These are phyloP conservation scores for Aschersonia sp. DNA, from an alignment of 2,329 filamentous ascomycete genomes.

Conservation along the genomic window DNA sequence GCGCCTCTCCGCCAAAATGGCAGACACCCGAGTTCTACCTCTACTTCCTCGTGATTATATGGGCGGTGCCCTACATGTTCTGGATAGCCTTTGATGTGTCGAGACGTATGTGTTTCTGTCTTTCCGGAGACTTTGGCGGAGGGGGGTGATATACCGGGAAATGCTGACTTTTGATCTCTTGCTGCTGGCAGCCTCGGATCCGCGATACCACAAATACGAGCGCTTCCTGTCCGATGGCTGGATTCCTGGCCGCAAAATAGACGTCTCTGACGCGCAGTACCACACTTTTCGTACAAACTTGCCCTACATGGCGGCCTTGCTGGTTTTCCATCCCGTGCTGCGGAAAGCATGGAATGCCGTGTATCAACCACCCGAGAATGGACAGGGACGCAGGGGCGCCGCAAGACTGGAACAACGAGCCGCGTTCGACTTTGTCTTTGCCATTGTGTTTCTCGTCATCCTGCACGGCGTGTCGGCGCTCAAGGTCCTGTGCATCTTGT, in stretches of 20 bases:
- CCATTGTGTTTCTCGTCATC: conserved; percentile 59
- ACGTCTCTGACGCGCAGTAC: conserved; percentile 85
- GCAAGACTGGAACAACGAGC: conserved; percentile 53
- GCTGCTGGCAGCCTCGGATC: conserved; percentile 51
- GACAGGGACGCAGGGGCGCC: conserved; percentile 28
- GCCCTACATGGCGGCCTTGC: conserved; percentile 60
- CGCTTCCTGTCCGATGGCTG: conserved; percentile 64
- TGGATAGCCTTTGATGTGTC: conserved; percentile 82
- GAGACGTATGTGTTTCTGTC: conserved; percentile 39
- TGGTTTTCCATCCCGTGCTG: conserved; percentile 66
- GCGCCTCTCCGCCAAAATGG: conserved; percentile 60
- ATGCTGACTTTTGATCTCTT: neutral
- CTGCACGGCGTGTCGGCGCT: conserved; percentile 76
- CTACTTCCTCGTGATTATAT: conserved; percentile 57
- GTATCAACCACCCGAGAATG: conserved; percentile 19
- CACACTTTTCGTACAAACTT: conserved; percentile 72
- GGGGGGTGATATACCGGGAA: neutral
- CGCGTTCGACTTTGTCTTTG: conserved; percentile 73
- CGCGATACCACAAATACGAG: conserved; percentile 64
- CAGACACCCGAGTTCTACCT: conserved; percentile 71
- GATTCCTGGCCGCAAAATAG: conserved; percentile 86
- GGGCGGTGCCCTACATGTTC: conserved; percentile 73
- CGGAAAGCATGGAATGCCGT: conserved; percentile 56
- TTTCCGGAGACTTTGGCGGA: neutral
- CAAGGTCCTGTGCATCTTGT: conserved; percentile 72